These are phyloP conservation scores for Calonectria pauciramosa DNA, from an alignment of 2,329 filamentous ascomycete species.

Conservation along the genomic window DNA sequence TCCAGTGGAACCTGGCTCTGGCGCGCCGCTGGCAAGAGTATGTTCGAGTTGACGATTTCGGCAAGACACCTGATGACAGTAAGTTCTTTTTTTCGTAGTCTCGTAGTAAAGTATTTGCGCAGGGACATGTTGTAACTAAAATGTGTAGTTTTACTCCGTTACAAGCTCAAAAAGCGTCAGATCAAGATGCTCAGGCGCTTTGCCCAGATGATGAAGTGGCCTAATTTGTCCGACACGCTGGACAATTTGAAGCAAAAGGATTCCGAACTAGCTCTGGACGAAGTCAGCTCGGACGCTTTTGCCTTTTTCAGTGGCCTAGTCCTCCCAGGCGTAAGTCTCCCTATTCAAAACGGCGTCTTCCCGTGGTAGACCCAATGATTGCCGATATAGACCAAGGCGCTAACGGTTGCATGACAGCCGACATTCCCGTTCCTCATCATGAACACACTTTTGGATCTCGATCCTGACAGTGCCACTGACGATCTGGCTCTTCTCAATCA, in stretches of 20 bases:
- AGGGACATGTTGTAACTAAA: conserved; percentile 1
- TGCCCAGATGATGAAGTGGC: conserved; percentile 82
- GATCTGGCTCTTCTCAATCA: conserved; percentile 77
- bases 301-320: conserved; percentile 83
- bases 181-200: conserved; percentile 78
- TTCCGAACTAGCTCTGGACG: conserved; percentile 68
- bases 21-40: conserved; percentile 80
- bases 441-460: conserved; percentile 83
- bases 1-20: conserved; percentile 81
- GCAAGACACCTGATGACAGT: conserved; percentile 66
- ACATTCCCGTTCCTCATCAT: conserved; percentile 82
- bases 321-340: conserved; percentile 72
- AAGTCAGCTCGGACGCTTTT: conserved; percentile 78
- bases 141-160: conserved; percentile 69
- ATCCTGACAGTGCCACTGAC: conserved; percentile 76
- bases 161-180: conserved; percentile 76
- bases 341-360: background rate
- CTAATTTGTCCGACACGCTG: conserved; percentile 76
- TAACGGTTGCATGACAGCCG: conserved; percentile 51
- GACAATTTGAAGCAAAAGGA: conserved; percentile 73
- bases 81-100: conserved; percentile 39
- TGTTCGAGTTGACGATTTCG: conserved; percentile 74
- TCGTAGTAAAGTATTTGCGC: background rate
- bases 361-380: background rate
- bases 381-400: background rate